Evolutionary conservation across 495 filamentous ascomycete species (phyloP), one percentile per base, ranked within the genome.

Genomic region (Aspergillus cristatus): DNA sequence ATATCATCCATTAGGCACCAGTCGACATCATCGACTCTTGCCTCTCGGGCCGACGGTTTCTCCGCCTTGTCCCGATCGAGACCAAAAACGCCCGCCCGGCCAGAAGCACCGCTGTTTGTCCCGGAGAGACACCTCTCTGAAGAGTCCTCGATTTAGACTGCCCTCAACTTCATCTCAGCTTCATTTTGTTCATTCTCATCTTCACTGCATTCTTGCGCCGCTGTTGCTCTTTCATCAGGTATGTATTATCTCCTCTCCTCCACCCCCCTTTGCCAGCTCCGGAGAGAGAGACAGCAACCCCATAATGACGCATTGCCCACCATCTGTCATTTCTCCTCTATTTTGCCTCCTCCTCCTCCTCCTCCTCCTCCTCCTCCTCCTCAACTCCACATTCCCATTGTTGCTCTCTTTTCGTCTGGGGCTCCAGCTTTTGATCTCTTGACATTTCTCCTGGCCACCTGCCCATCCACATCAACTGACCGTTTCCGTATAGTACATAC

Each of bases 281-380:
- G n/a, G n/a, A n/a, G n/a, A n/a, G n/a, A n/a, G n/a, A n/a, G 4
- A 24, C 20, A 28, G 38, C 37, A 38, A 37, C 53, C 53, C 53
- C 53, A 57, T 58, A 51, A 66, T 66, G 62, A 66, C 62, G 62
- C 62, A 66, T 65, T 52, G 46, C 40, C 45, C 41, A 10, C 14
- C 43, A 41, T 46, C 47, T 41, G 35, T 35, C 28, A 18, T 28
- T 31, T 38, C 34, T 22, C 25, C 33, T 36, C 30, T 15, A 37
- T 16, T 34, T 25, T 38, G 26, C 43, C 28, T 46, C 33, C 35
- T 43, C 38, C 22, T 20, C 24, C 32, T 13, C 12, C 37, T 42
- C 22, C 38, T 40, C 32, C 39, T 37, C 37, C 40, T 45, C 26
- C 41, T 41, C 36, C 37, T 24, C 45, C 42, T 33, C 32, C 46